phyloP scores from a whole-genome alignment of 2,329 filamentous ascomycete genomes.

The Aspergillus alliaceus region DNA sequence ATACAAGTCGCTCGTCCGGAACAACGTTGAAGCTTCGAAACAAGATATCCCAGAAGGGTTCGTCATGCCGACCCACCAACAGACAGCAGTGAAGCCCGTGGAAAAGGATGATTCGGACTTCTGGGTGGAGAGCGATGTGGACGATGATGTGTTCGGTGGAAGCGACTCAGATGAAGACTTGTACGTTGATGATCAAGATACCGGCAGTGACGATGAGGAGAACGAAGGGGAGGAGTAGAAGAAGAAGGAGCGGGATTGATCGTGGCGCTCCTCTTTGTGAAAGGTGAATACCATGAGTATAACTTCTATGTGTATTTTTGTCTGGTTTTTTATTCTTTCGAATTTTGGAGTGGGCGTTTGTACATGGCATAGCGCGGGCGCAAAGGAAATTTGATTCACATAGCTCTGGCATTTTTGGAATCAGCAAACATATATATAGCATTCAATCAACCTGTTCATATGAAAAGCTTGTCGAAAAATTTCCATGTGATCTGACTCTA shows the following conservation, averaged over 20 bases:
- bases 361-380: slow-evolving; percentile 7
- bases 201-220: slow-evolving; percentile 61
- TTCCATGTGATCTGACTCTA: neutral
- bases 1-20: slow-evolving; percentile 70
- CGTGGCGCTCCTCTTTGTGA: neutral
- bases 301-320: neutral
- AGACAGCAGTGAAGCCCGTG: slow-evolving; percentile 50
- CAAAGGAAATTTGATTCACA: neutral
- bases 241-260: neutral
- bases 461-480: neutral
- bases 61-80: slow-evolving; percentile 76
- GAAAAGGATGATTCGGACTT: slow-evolving; percentile 74
- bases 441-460: neutral
- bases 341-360: slow-evolving; percentile 6
- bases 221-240: slow-evolving; percentile 11
- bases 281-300: neutral
- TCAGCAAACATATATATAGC: neutral
- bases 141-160: slow-evolving; percentile 75
- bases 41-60: slow-evolving; percentile 77
- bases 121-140: slow-evolving; percentile 71
- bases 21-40: slow-evolving; percentile 72
- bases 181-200: slow-evolving; percentile 44
- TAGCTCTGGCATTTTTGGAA: neutral
- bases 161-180: slow-evolving; percentile 61
- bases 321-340: neutral